A percentile compares a stretch with the other conserved stretches of the same genome.
Conservation (phyloP, 352 stramenopile species). For the Globisporangium viniferum region DNA sequence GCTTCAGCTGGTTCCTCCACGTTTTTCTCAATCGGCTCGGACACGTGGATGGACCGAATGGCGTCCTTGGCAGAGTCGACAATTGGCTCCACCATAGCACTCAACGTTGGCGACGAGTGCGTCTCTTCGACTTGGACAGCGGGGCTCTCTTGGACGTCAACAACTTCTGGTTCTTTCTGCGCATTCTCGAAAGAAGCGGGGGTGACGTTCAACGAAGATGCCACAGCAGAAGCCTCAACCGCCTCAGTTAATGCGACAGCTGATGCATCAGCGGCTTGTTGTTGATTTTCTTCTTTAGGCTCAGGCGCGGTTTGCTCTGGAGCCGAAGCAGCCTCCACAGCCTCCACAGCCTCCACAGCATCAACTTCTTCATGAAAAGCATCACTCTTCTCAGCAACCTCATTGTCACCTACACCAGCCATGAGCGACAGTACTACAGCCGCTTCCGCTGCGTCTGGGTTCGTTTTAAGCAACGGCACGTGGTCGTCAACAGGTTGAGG, state of each 20-base stretch:
- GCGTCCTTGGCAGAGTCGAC: not conserved
- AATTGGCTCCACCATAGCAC: not conserved
- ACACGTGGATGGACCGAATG: not conserved
- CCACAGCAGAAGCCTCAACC: not conserved
- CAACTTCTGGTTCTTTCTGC: not conserved
- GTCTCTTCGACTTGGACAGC: not conserved
- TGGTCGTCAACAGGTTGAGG: not conserved
- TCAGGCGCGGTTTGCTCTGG: not conserved
- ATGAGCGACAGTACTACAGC: not conserved
- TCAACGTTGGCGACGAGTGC: not conserved
- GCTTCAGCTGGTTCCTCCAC: not conserved
- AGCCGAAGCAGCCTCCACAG: not conserved
- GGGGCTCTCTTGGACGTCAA: not conserved
- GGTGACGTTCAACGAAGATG: not conserved
- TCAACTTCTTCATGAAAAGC: not conserved
- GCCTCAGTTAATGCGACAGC: not conserved
- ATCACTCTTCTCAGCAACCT: not conserved
- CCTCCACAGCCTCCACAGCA: not conserved
- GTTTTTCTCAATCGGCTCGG: not conserved
- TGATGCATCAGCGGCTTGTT: not conserved
- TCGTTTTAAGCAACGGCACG: not conserved
- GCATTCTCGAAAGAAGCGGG: not conserved
- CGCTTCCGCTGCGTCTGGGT: not conserved
- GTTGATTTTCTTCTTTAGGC: not conserved
- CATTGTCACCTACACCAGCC: not conserved